phyloP scores from a whole-genome alignment of 1,139 yeast species.

The Groenewaldozyma auringiensis region DNA sequence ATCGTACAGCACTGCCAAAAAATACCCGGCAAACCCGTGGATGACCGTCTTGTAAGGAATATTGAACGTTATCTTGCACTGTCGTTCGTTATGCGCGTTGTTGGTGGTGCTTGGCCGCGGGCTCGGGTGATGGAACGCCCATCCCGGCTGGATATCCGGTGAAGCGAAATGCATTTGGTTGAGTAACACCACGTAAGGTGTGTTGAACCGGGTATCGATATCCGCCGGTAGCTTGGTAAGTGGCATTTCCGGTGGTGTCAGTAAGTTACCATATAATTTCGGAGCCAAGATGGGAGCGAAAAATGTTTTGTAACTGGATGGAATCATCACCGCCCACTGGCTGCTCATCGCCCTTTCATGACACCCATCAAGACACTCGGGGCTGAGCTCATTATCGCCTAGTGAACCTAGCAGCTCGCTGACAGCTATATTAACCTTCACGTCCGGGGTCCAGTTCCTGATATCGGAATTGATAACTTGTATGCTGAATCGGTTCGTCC shows the following conservation, averaged over 20 bases:
- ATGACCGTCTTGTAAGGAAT: constrained; percentile 43
- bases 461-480: constrained; percentile 50
- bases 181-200: constrained; percentile 56
- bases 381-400: constrained; percentile 85
- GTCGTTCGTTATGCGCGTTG: constrained; percentile 28
- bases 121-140: constrained; percentile 27
- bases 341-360: constrained; percentile 26
- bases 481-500: constrained; percentile 32
- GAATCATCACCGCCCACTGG: constrained; percentile 46
- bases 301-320: constrained; percentile 51
- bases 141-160: constrained; percentile 21
- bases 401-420: constrained; percentile 85
- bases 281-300: constrained; percentile 64
- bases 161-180: constrained; percentile 39
- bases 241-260: constrained; percentile 5
- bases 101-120: constrained; percentile 4
- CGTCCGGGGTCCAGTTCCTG: constrained; percentile 39
- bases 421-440: constrained; percentile 44
- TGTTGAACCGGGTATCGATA: constrained; percentile 27
- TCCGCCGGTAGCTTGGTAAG: constrained; percentile 10
- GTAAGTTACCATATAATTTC: constrained; percentile 28
- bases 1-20: constrained; percentile 57
- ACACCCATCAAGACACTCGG: constrained; percentile 54
- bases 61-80: constrained; percentile 32
- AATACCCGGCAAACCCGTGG: constrained; percentile 72